Evolutionary conservation across 805 yeast species (phyloP), one percentile per base, ranked within the genome.

Genomic region (Diddensiella santjacobensis): DNA sequence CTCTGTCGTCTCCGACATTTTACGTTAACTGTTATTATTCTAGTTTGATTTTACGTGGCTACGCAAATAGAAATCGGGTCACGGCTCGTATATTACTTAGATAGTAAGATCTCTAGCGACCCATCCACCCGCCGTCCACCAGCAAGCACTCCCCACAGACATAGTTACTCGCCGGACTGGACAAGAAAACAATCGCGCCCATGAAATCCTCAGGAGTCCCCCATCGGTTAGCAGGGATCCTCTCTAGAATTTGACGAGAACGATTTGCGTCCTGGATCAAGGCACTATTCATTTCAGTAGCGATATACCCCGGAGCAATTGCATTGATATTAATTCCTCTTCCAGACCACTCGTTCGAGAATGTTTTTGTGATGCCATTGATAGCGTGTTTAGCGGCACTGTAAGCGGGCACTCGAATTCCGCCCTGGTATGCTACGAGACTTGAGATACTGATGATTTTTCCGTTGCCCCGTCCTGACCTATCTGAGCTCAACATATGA

Each of bases 121-220:
- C 71, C 68, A 70, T 62, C 71, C 72, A 79, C 31, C 82, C 83
- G 48, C 83, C 83, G 55, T 79, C 83, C 41, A 78, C 81, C 49
- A 66, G 61, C 39, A 79, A 53, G 51, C 72, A 72, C 45, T 77
- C 73, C 36, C 83, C 83, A 48, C 73, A 69, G 42, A 79, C 71
- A 61, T 70, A 79, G 42, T 73, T 70, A 38, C 77, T 64, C 6
- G 81, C 83, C 41, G 67, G 70, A 24, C 77, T 68, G 22, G 78
- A 75, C 51, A 79, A 64, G 62, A 71, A 73, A 26, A 72, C 68
- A 15, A 48, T 61, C 2, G 71, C 68, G 1, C 74, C 80, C 57
- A 67, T 72, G 56, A 75, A 73, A 54, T 76, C 80, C 4, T 68
- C 73, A 1, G 75, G 71, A 2, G 50, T 45, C n/a, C 80, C 79